Percentiles rank a stretch among this genome's conserved stretches.
These are phyloP conservation scores for Dactylellina cionopaga DNA, from an alignment of 2,329 filamentous ascomycete species.

Conservation along the genomic window DNA sequence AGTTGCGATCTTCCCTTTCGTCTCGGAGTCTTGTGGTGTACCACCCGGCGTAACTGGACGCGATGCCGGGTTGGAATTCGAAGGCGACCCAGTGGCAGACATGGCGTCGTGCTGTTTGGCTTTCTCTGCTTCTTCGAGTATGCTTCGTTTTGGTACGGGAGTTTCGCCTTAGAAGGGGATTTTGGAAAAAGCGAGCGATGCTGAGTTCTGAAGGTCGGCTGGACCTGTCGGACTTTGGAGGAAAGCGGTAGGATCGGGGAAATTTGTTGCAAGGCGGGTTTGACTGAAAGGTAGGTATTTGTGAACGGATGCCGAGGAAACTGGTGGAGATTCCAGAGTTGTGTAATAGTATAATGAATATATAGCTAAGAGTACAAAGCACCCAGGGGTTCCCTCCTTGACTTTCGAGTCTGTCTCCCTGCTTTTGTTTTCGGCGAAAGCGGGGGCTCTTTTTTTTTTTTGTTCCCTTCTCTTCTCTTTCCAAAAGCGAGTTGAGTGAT, in stretches of 20 bases:
- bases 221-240: too few species aligned
- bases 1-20: slow-evolving; percentile 27
- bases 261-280: too few species aligned
- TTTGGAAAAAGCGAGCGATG: not conserved
- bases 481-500: slow-evolving; percentile 6
- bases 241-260: too few species aligned
- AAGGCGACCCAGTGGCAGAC: slow-evolving; percentile 39
- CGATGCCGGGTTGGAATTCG: slow-evolving; percentile 41
- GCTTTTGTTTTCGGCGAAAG: not conserved
- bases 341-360: too few species aligned
- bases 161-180: slow-evolving; percentile 11
- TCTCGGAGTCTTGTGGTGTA: slow-evolving; percentile 45
- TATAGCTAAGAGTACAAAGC: too few species aligned
- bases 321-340: too few species aligned
- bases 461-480: not conserved
- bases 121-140: not conserved
- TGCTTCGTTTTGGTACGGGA: not conserved
- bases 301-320: too few species aligned
- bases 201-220: too few species aligned
- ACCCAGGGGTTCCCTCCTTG: too few species aligned
- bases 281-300: too few species aligned
- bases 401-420: not conserved
- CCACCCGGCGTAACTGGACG: slow-evolving; percentile 45
- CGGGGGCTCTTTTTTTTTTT: not conserved
- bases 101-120: slow-evolving; percentile 12